Evolutionary conservation across 164 flowering plant species (phyloP).

Genomic region (Vitis labrusca): DNA sequence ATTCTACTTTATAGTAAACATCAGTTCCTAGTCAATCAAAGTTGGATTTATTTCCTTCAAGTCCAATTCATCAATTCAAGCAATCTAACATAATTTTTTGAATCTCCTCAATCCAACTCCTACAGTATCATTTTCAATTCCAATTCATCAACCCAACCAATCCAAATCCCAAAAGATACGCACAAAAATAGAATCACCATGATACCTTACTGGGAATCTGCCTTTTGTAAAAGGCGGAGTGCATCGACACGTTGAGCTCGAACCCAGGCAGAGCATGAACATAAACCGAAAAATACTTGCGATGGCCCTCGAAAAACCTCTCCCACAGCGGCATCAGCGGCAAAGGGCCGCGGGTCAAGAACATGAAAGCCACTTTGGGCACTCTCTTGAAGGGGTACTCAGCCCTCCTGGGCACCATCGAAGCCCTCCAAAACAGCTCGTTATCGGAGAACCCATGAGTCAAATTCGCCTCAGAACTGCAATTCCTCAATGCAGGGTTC

Average conservation of each 20-base stretch:
- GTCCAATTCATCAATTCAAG: too few species aligned
- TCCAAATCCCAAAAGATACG: too few species aligned
- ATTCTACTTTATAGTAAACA: too few species aligned
- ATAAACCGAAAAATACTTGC: neutral
- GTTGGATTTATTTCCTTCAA: too few species aligned
- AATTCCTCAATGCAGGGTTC: too few species aligned
- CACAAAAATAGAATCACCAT: neutral
- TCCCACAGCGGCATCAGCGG: slow-evolving; percentile 3
- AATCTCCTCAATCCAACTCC: too few species aligned
- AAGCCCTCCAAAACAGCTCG: slow-evolving; percentile 1
- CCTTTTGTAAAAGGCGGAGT: neutral
- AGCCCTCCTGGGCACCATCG: neutral
- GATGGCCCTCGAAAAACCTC: neutral
- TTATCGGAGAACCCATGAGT: neutral
- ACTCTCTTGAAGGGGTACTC: neutral
- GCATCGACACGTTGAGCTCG: neutral
- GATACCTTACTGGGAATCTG: slow-evolving; percentile 2
- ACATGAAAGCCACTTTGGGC: slow-evolving; percentile 6
- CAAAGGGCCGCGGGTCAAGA: slow-evolving; percentile 1
- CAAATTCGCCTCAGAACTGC: neutral
- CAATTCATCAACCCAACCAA: too few species aligned
- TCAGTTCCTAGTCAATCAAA: too few species aligned
- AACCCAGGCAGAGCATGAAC: slow-evolving; percentile 8
- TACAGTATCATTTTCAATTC: too few species aligned
- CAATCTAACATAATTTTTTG: too few species aligned